Percentiles rank a stretch among this genome's conserved stretches.
phyloP scores from a whole-genome alignment of 1,284 basidiomycete species.

The Cerrena zonata region DNA sequence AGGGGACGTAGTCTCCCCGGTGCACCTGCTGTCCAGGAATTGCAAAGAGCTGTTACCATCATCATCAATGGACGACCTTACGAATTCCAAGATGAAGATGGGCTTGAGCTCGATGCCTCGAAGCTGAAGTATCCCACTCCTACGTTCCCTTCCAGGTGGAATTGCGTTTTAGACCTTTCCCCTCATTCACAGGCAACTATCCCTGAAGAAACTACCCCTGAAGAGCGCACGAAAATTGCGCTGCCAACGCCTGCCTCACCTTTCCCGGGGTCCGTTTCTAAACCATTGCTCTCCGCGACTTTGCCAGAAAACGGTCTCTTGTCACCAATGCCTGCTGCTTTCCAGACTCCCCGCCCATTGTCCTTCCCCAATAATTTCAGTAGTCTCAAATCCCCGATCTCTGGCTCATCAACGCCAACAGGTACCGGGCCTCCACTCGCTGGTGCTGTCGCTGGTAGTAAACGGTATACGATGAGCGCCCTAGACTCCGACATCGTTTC shows the following conservation, averaged over 20 bases:
- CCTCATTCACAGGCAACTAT: conserved; percentile 24
- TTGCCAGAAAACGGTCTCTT: background rate
- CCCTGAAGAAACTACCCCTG: background rate
- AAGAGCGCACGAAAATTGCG: conserved; percentile 36
- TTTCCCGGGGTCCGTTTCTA: conserved; percentile 43
- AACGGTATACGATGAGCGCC: conserved; percentile 49
- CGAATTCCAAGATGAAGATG: conserved; percentile 10
- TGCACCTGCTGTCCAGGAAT: conserved; percentile 31
- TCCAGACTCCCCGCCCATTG: conserved; percentile 8
- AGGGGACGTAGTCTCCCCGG: conserved; percentile 16
- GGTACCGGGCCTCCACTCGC: background rate
- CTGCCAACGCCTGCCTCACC: conserved; percentile 72
- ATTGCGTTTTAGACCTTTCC: conserved; percentile 76
- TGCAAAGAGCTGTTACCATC: conserved; percentile 74
- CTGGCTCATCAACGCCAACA: background rate
- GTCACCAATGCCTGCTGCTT: background rate
- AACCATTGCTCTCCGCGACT: conserved; percentile 1
- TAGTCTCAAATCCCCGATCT: background rate
- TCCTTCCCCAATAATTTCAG: too few species aligned
- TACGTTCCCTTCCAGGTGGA: conserved; percentile 80
- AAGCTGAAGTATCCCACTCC: conserved; percentile 52
- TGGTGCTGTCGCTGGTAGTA: conserved; percentile 47
- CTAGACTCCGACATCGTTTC: conserved; percentile 12
- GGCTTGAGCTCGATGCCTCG: background rate
- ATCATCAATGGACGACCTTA: conserved; percentile 70